These are phyloP conservation scores for Hygrophila difformis DNA, from an alignment of 257 asterid genomes.

Conservation along the genomic window DNA sequence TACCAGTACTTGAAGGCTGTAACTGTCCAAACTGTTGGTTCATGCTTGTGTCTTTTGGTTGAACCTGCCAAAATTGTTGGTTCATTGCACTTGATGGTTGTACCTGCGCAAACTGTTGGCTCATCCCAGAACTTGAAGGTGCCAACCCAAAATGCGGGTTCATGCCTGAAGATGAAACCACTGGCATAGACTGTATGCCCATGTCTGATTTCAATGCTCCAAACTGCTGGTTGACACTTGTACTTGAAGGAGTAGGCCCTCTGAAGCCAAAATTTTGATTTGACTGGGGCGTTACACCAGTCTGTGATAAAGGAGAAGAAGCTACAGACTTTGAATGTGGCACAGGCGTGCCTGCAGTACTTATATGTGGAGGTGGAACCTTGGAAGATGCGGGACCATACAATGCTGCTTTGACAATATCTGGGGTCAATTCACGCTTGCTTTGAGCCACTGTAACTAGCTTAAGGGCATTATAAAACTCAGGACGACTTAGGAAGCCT, in stretches of 20 bases:
- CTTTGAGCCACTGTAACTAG: constrained; percentile 97
- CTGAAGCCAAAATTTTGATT: constrained; percentile 43
- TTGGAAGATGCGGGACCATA: constrained; percentile 82
- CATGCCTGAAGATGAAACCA: not conserved
- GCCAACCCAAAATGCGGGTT: not conserved
- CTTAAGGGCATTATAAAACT: constrained; percentile 89
- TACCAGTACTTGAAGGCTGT: constrained; percentile 32
- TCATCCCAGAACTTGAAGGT: constrained; percentile 11
- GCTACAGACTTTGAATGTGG: constrained; percentile 44
- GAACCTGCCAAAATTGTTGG: not conserved
- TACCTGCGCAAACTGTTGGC: not conserved
- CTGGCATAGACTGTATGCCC: constrained; percentile 13
- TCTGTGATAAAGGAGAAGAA: constrained; percentile 39
- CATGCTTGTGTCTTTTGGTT: constrained; percentile 11
- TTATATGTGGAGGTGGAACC: constrained; percentile 87
- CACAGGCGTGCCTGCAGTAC: constrained; percentile 39
- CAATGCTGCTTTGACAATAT: constrained; percentile 87
- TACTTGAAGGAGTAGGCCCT: constrained; percentile 32
- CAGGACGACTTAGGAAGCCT: constrained; percentile 76
- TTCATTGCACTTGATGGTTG: constrained; percentile 3
- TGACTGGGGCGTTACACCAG: constrained; percentile 17
- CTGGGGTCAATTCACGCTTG: constrained; percentile 85
- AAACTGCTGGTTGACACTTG: constrained; percentile 13
- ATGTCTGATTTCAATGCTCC: constrained; percentile 29
- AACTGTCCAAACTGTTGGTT: constrained; percentile 35